A percentile compares a stretch with the other conserved stretches of the same genome.
These are phyloP conservation scores for Sporothrix brasiliensis DNA, from an alignment of 2,329 filamentous ascomycete species.

Conservation along the genomic window DNA sequence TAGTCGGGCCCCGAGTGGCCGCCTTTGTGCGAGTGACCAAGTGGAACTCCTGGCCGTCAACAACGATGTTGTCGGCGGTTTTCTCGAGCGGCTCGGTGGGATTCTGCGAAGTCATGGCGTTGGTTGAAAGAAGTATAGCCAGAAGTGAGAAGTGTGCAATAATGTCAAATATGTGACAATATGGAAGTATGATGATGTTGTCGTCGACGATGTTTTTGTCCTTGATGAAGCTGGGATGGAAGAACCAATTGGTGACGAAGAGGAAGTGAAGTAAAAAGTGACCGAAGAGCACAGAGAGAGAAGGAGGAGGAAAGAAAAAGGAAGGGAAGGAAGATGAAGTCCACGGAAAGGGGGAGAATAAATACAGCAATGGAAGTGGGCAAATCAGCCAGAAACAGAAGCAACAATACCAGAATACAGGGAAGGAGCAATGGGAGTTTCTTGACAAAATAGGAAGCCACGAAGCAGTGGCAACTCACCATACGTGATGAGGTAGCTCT, in stretches of 20 bases:
- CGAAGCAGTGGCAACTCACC: neutral
- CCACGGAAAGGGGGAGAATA: neutral
- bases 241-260: neutral
- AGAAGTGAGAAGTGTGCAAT: neutral
- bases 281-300: neutral
- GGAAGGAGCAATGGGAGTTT: neutral
- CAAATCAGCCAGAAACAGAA: neutral
- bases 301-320: neutral
- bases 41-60: neutral
- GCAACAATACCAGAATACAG: neutral
- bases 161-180: neutral
- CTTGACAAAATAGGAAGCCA: slow-evolving; percentile 14
- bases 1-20: neutral
- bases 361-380: neutral
- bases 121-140: neutral
- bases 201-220: neutral
- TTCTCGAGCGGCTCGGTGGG: neutral
- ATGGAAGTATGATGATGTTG: neutral
- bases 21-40: slow-evolving; percentile 13
- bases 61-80: neutral
- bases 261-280: neutral
- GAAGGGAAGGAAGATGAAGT: neutral
- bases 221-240: neutral
- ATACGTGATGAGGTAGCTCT: neutral
- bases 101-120: neutral